Conservation (phyloP, 2,329 filamentous ascomycete genomes). For the Ophiocordyceps robertsii region DNA sequence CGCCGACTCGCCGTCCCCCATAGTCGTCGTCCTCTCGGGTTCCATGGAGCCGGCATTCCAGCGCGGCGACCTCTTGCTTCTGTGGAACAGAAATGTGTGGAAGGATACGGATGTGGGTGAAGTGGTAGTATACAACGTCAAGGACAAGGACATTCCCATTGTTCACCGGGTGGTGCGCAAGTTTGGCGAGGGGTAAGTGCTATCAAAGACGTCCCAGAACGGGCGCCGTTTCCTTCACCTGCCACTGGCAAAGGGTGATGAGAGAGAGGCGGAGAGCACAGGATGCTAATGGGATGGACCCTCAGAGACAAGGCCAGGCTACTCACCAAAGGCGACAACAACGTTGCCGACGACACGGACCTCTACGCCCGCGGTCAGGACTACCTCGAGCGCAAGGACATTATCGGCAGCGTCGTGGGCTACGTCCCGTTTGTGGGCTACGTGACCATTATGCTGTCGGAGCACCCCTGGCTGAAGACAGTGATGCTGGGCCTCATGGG, state of each 20-base stretch:
- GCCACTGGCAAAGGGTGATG: no score
- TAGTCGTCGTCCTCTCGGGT: conserved; percentile 75
- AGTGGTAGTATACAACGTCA: conserved; percentile 62
- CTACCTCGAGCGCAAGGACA: conserved; percentile 74
- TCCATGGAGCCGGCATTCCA: conserved; percentile 77
- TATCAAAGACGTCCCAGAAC: no score
- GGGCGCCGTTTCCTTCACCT: no score
- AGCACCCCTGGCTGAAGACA: conserved; percentile 95
- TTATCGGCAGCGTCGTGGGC: conserved; percentile 82
- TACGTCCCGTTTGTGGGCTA: conserved; percentile 95
- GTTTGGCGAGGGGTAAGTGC: conserved; percentile 42
- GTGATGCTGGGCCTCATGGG: conserved; percentile 93
- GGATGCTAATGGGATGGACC: conserved; percentile 2
- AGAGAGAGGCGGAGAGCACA: neutral
- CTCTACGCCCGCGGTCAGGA: conserved; percentile 73
- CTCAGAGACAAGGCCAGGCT: conserved; percentile 49
- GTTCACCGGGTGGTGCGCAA: conserved; percentile 83
- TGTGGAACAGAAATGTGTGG: conserved; percentile 60
- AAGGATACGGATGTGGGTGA: conserved; percentile 41
- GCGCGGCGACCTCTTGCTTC: conserved; percentile 59
- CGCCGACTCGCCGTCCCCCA: conserved; percentile 62
- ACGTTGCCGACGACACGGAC: conserved; percentile 83
- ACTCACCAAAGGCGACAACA: conserved; percentile 97
- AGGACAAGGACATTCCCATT: conserved; percentile 92
- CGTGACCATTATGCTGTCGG: conserved; percentile 87